A percentile compares a stretch with the other conserved stretches of the same genome.
Evolutionary conservation across 2,329 filamentous ascomycete genomes (phyloP).

Genomic region (Fusarium anthophilum): DNA sequence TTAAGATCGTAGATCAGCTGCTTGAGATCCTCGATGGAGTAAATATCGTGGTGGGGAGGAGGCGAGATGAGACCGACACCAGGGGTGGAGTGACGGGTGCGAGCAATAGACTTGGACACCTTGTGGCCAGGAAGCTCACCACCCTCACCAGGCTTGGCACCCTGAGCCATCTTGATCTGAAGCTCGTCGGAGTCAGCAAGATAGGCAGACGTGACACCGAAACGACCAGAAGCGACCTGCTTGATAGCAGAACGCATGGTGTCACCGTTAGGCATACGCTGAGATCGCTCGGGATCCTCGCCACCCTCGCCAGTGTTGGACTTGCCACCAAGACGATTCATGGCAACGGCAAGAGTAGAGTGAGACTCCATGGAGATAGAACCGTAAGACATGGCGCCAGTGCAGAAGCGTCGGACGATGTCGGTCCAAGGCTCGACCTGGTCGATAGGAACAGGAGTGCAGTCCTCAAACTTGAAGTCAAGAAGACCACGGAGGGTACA

Average conservation of each 20-base stretch:
- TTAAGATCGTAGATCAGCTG: slow-evolving; percentile 98
- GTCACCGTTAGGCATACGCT: slow-evolving; percentile 88
- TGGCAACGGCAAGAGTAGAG: slow-evolving; percentile 92
- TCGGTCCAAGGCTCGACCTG: slow-evolving; percentile 99
- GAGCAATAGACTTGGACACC: slow-evolving; percentile 91
- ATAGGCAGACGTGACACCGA: slow-evolving; percentile 95
- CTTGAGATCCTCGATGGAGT: slow-evolving; percentile 97
- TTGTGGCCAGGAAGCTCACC: slow-evolving; percentile 98
- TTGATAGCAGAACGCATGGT: slow-evolving; percentile 98
- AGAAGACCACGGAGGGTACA: slow-evolving; percentile 94
- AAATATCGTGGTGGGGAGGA: slow-evolving; percentile 97
- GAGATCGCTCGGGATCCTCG: slow-evolving; percentile 90
- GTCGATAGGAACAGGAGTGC: slow-evolving; percentile 86
- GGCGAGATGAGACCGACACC: slow-evolving; percentile 96
- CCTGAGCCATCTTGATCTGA: slow-evolving; percentile 99
- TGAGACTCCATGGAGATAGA: slow-evolving; percentile 99
- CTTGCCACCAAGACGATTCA: slow-evolving; percentile 96
- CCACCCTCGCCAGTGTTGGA: slow-evolving; percentile 98
- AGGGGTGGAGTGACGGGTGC: slow-evolving; percentile 94
- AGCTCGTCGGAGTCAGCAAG: slow-evolving; percentile 94
- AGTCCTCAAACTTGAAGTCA: slow-evolving; percentile 94
- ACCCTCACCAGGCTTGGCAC: slow-evolving; percentile 96
- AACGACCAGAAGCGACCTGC: slow-evolving; percentile 94
- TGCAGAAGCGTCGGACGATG: slow-evolving; percentile 95
- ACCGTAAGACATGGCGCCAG: slow-evolving; percentile 97